A percentile compares a stretch with the other conserved stretches of the same genome.
phyloP scores from a whole-genome alignment of 306 rosid species.

The Pterocarpus macrocarpus region DNA sequence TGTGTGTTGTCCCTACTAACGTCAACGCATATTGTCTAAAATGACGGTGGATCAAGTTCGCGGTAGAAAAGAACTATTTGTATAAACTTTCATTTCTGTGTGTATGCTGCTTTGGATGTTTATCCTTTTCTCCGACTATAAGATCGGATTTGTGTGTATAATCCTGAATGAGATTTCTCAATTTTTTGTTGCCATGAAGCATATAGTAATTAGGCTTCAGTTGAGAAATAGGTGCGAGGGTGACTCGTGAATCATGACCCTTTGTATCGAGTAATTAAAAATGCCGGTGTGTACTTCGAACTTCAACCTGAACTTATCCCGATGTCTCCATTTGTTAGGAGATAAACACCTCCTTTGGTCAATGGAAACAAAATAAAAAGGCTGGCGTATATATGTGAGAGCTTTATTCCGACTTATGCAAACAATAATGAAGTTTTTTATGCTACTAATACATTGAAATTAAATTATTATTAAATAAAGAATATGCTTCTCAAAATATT shows the following conservation, averaged over 20 bases:
- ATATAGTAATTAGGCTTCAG: background rate
- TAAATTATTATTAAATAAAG: too few species aligned
- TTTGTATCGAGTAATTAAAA: background rate
- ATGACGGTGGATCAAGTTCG: constrained; percentile 3
- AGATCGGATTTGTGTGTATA: background rate
- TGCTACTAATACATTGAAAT: too few species aligned
- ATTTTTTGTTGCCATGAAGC: background rate
- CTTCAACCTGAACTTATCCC: background rate
- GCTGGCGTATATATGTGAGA: too few species aligned
- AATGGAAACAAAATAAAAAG: too few species aligned
- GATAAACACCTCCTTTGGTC: too few species aligned
- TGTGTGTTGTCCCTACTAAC: background rate
- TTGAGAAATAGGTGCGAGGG: background rate
- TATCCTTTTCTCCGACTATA: background rate
- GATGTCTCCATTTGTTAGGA: background rate
- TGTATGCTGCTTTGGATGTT: constrained; percentile 10
- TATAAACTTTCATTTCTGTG: constrained; percentile 3
- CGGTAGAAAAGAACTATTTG: background rate
- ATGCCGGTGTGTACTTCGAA: background rate
- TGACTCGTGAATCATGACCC: background rate
- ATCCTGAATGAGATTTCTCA: background rate
- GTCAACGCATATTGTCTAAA: constrained; percentile 10
- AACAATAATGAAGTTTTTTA: too few species aligned
- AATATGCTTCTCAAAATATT: too few species aligned
- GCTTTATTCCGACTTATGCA: too few species aligned